phyloP scores from a whole-genome alignment of 1,284 basidiomycete species.

The Tilletia setariae region DNA sequence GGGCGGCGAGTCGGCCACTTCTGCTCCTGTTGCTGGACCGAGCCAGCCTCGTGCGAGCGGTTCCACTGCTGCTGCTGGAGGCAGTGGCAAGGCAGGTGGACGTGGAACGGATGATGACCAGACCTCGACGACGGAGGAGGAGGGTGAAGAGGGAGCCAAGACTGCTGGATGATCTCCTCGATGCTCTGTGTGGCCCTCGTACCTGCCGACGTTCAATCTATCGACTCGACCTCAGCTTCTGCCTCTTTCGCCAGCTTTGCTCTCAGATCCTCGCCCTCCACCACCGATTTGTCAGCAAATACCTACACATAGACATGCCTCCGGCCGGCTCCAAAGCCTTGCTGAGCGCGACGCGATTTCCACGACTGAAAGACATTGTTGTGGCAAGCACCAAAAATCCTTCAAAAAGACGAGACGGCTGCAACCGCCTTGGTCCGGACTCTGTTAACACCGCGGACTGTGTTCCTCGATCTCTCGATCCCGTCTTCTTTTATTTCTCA shows the following conservation, averaged over 20 bases:
- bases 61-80: not conserved
- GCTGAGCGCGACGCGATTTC: no score
- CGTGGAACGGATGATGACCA: not conserved
- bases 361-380: no score
- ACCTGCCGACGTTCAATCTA: no score
- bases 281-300: not conserved
- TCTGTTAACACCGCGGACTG: no score
- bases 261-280: not conserved
- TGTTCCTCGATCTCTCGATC: no score
- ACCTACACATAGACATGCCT: not conserved
- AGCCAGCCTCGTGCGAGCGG: not conserved
- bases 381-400: no score
- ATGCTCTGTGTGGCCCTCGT: no score
- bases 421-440: no score
- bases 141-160: constrained; percentile 11
- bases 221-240: not conserved
- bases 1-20: not conserved
- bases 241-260: not conserved
- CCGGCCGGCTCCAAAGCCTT: no score
- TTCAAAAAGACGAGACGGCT: no score
- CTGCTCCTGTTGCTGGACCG: not conserved
- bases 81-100: not conserved
- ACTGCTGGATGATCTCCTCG: constrained; percentile 5
- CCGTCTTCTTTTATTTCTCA: no score
- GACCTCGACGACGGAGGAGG: constrained; percentile 13